Evolutionary conservation across 805 yeast species (phyloP), one percentile per base, ranked within the genome.

Genomic region (Metschnikowia colocasiae): DNA sequence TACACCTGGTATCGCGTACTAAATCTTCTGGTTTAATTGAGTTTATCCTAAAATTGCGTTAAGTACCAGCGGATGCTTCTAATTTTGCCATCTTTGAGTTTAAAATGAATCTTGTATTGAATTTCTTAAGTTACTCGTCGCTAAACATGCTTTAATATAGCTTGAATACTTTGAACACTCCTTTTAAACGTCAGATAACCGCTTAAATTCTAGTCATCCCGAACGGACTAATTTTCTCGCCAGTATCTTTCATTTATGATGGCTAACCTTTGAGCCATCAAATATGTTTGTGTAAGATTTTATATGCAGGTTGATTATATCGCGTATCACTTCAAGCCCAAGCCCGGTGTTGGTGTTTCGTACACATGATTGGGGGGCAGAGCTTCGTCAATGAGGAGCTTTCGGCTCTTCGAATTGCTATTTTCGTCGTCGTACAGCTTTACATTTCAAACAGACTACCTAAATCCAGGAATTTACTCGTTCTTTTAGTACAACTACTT

Each of bases 341-440:
- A 8, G 42, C 34, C n/a, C 16, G 13, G 6, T 39, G 33, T 27
- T 27, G 13, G 29, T 39, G 19, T 27, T 20, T 29, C 4, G 23
- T 20, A 20, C 42, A 30, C 31, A 23, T 42, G 41, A 31, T 42
- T 16, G 40, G 41, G 9, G 45, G 41, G 29, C 30, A 33, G 13
- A 35, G 42, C 43, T 27, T 43, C 18, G 35, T 36, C 15, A 36
- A 35, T 30, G 75, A 71, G 46, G 74, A 66, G 45, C 50, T 82
- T 23, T 76, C 84, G 5, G 81, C 87, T 0, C 74, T 78, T 47
- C 80, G 79, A 52, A 62, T 83, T 0, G 78, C 82, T 1, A 54
- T 81, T 1, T 55, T 81, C 8, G 62, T 75, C 2, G 56, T 83
- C 12, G 68, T 81, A 4, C 70, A 71, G 13, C 74, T 75, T 0